These are phyloP conservation scores for Nannizziopsis barbatae DNA, from an alignment of 2,329 filamentous ascomycete species.

Conservation along the genomic window DNA sequence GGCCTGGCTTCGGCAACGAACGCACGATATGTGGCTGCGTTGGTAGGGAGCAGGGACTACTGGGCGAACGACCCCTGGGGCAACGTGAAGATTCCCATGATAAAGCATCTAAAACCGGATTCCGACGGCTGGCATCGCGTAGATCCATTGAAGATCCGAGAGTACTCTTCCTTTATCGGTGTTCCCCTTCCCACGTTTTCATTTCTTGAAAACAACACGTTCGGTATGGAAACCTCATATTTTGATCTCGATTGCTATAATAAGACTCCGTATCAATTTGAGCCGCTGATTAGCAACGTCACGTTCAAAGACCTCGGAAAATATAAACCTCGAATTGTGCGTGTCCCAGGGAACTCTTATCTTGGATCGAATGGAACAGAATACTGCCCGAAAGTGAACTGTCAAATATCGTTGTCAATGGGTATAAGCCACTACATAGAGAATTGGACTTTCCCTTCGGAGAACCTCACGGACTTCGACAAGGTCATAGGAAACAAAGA, in stretches of 20 bases:
- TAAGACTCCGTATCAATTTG: neutral
- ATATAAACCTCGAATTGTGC: neutral
- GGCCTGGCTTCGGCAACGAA: slow-evolving; percentile 1
- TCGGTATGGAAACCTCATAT: slow-evolving; percentile 13
- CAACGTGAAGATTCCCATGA: slow-evolving; percentile 13
- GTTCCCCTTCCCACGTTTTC: neutral
- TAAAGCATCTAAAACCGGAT: slow-evolving; percentile 9
- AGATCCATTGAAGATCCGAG: neutral
- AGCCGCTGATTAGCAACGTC: neutral
- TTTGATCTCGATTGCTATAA: slow-evolving; percentile 12
- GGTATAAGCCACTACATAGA: slow-evolving; percentile 7
- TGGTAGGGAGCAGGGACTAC: no score
- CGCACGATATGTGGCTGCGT: slow-evolving; percentile 10
- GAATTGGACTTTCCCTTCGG: neutral
- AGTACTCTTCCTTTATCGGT: slow-evolving; percentile 10
- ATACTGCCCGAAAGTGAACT: neutral
- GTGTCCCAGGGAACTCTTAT: neutral
- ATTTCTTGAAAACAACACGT: slow-evolving; percentile 6
- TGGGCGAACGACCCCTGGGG: slow-evolving; percentile 12
- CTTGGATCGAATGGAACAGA: slow-evolving; percentile 5
- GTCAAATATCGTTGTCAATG: slow-evolving; percentile 8
- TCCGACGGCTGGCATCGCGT: slow-evolving; percentile 9
- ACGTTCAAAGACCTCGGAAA: neutral
- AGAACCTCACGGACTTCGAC: neutral
- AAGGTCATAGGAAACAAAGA: slow-evolving; percentile 10